Evolutionary conservation across 2,329 filamentous ascomycete genomes (phyloP).

Genomic region (Pseudocercospora cruenta): DNA sequence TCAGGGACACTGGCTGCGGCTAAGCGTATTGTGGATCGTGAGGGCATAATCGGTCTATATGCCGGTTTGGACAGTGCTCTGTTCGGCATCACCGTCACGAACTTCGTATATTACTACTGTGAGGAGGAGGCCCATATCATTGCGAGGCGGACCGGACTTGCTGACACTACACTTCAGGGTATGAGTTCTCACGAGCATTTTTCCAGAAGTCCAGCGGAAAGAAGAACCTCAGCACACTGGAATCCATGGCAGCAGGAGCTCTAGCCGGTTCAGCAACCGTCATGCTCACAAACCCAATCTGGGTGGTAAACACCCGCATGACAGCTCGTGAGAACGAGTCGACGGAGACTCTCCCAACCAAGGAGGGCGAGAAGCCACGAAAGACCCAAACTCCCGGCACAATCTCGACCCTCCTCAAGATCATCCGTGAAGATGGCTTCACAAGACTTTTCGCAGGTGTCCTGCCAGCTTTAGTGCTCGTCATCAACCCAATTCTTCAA

Average conservation of each 20-base stretch:
- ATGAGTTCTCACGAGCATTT: constrained; percentile 90
- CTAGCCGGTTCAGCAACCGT: constrained; percentile 93
- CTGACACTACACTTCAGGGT: constrained; percentile 58
- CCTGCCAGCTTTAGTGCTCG: constrained; percentile 86
- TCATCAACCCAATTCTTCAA: constrained; percentile 97
- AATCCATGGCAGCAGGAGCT: constrained; percentile 94
- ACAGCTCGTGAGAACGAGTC: constrained; percentile 77
- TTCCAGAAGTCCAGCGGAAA: constrained; percentile 78
- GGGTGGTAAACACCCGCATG: constrained; percentile 98
- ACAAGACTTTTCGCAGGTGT: constrained; percentile 88
- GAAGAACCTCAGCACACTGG: constrained; percentile 83
- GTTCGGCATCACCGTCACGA: constrained; percentile 97
- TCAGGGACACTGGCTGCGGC: constrained; percentile 82
- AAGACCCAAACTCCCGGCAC: constrained; percentile 68
- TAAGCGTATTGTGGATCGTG: constrained; percentile 83
- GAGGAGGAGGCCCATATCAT: constrained; percentile 18
- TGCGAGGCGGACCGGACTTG: not conserved
- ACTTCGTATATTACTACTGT: constrained; percentile 99
- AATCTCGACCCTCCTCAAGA: constrained; percentile 75
- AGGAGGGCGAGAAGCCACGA: constrained; percentile 45
- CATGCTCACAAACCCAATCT: constrained; percentile 96
- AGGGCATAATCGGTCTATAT: constrained; percentile 87
- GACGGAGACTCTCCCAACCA: constrained; percentile 41
- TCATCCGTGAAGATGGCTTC: constrained; percentile 83
- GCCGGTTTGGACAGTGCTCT: constrained; percentile 90